Evolutionary conservation across 2,329 filamentous ascomycete species (phyloP).

Genomic region (Albifimbria verrucaria): DNA sequence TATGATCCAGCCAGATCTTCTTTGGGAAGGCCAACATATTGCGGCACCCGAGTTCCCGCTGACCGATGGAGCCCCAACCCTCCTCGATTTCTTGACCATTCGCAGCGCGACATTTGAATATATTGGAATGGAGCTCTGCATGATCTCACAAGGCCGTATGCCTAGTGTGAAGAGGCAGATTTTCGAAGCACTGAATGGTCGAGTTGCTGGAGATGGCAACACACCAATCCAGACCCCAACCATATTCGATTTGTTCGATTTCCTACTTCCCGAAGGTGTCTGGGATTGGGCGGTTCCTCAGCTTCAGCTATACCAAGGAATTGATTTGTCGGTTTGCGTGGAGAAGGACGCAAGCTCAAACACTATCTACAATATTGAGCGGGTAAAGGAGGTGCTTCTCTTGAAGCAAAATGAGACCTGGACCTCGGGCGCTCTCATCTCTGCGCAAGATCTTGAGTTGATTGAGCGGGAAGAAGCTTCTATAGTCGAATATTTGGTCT

Average conservation of each 20-base stretch:
- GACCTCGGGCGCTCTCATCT: conserved; percentile 44
- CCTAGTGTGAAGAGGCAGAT: conserved; percentile 68
- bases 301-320: conserved; percentile 58
- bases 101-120: conserved; percentile 82
- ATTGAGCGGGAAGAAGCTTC: conserved; percentile 57
- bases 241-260: conserved; percentile 92
- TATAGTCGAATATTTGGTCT: conserved; percentile 60
- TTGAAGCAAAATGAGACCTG: conserved; percentile 64
- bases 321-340: conserved; percentile 65
- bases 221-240: conserved; percentile 66
- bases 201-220: conserved; percentile 63
- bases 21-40: conserved; percentile 70
- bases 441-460: conserved; percentile 44
- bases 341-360: conserved; percentile 56
- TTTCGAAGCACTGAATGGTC: conserved; percentile 73
- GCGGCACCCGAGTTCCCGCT: conserved; percentile 64
- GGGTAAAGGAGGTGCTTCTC: conserved; percentile 70
- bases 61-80: conserved; percentile 62
- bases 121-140: conserved; percentile 77
- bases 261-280: conserved; percentile 57
- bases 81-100: conserved; percentile 74
- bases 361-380: conserved; percentile 63
- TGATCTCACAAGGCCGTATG: conserved; percentile 66
- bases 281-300: conserved; percentile 50
- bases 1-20: conserved; percentile 63